Conservation (phyloP, 352 stramenopile genomes). For the Phytopythium helicoides region DNA sequence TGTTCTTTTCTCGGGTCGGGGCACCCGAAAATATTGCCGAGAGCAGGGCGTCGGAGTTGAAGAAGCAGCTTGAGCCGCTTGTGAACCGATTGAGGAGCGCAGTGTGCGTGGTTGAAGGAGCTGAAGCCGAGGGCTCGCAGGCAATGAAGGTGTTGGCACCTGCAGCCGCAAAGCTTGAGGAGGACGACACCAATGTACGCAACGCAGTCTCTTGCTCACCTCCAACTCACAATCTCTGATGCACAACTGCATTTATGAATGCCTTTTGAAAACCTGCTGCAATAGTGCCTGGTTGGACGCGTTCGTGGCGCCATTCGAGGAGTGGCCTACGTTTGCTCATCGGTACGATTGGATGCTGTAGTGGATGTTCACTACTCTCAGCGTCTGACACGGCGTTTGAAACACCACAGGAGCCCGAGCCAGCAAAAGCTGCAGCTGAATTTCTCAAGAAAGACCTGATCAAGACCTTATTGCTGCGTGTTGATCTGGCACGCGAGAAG, state of each 20-base stretch:
- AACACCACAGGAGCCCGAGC: constrained; percentile 26
- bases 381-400: too few species aligned
- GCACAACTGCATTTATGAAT: too few species aligned
- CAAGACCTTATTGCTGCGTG: constrained; percentile 55
- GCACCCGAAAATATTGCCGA: constrained; percentile 19
- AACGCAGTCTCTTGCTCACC: constrained; percentile 3
- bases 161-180: constrained; percentile 8
- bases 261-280: too few species aligned
- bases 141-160: constrained; percentile 44
- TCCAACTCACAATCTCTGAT: too few species aligned
- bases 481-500: constrained; percentile 50
- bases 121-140: constrained; percentile 15
- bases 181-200: constrained; percentile 17
- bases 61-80: constrained; percentile 48
- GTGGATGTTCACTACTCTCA: background rate
- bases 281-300: constrained; percentile 21
- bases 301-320: constrained; percentile 52
- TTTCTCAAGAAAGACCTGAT: constrained; percentile 71
- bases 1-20: constrained; percentile 18
- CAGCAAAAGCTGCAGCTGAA: constrained; percentile 29
- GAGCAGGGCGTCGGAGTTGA: constrained; percentile 36
- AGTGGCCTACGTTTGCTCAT: constrained; percentile 43
- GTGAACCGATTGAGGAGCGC: constrained; percentile 33
- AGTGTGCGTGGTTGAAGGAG: constrained; percentile 26
- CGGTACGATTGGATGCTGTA: constrained; percentile 9